Conservation (phyloP, 805 yeast genomes). For the Lipomyces orientalis region DNA sequence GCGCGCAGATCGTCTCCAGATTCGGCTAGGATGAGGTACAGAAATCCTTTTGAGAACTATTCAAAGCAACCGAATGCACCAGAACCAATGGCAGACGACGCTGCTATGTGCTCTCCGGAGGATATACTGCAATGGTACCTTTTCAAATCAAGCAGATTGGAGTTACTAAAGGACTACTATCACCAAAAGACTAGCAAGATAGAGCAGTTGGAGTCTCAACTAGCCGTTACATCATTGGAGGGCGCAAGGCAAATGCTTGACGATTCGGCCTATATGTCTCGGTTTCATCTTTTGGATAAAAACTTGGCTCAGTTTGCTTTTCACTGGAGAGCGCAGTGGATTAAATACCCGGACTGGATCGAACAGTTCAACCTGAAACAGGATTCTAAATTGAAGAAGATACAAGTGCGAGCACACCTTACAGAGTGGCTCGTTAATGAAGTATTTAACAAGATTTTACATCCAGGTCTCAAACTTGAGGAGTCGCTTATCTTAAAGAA, state of each 20-base stretch:
- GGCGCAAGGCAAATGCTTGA: not conserved
- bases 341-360: not conserved
- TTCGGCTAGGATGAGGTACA: not conserved
- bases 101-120: not conserved
- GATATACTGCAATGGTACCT: not conserved
- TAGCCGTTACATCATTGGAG: not conserved
- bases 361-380: not conserved
- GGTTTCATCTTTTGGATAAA: not conserved
- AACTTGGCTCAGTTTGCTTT: not conserved
- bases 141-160: not conserved
- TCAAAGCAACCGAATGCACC: not conserved
- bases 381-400: not conserved
- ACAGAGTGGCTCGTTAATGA: conserved; percentile 6
- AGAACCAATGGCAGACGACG: not conserved
- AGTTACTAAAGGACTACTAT: not conserved
- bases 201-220: not conserved
- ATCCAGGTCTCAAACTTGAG: conserved; percentile 9
- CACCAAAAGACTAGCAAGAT: not conserved
- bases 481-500: not conserved
- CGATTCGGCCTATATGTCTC: not conserved
- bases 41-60: not conserved
- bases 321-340: not conserved
- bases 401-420: conserved; percentile 2
- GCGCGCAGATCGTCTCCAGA: not conserved
- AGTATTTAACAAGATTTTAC: not conserved